Base-by-base conservation (phyloP, 306 rosid species). In the Dicorynia guianensis region DNA sequence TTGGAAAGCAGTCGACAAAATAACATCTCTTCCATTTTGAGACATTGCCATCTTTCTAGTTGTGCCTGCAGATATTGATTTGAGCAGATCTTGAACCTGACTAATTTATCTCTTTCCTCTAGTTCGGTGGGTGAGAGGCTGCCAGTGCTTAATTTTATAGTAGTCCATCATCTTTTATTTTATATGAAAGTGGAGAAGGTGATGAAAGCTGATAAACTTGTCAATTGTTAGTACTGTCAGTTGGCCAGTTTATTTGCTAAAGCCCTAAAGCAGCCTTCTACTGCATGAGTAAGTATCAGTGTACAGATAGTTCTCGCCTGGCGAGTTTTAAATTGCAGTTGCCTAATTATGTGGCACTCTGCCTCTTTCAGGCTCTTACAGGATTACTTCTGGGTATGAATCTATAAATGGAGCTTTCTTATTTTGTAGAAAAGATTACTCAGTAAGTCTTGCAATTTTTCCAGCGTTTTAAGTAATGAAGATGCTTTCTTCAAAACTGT, bases 31-130 rank as follows among this genome's bases (percentile, higher is more conserved):
- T 94, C 82, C 93, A 90, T 14, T 96, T 92, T 11, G 97, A 92
- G 81, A 94, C 98, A 0, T 75, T 94, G 85, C 96, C 97, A 36
- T 94, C 98, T 69, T 94, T 94, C 78, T 94, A 77, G 84, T 94
- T 57, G 96, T 89, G 68, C 98, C 97, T 71, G 96, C 98, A 87
- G 98, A 97, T 94, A 87, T 62, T 30, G 40, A 66, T 82, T 66
- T 67, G 52, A 38, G 52, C 69, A 56, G 20, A 71, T 71, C 39
- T 35, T 53, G 25, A 17, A 66, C 43, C 63, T 25, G 49, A 58
- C 46, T 47, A 76, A 67, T 67, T 68, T 33, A 60, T 20, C 17
- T 44, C n/a, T 67, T 34, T 69, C 8, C 38, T 33, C 69, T 72
- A 34, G 65, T 70, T 76, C 74, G 11, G 3, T 38, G 53, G 76